Evolutionary conservation across 2,329 filamentous ascomycete species (phyloP).

Genomic region (Colletotrichum echinochloae): DNA sequence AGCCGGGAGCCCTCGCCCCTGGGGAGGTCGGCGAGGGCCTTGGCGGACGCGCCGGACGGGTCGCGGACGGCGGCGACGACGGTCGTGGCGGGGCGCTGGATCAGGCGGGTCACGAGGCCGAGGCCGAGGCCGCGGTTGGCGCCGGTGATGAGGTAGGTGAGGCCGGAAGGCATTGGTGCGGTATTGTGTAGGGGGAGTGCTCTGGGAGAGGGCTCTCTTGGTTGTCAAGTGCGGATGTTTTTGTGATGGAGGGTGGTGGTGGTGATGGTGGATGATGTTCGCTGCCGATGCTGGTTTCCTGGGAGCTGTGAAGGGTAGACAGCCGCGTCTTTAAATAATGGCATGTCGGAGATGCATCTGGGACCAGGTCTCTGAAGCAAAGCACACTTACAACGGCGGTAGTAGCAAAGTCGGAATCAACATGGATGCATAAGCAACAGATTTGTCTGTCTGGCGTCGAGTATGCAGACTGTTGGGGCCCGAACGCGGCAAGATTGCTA

Average conservation of each 20-base stretch:
- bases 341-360: background rate
- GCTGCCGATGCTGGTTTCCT: background rate
- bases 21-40: constrained; percentile 52
- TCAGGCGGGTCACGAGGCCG: constrained; percentile 22
- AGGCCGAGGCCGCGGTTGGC: constrained; percentile 35
- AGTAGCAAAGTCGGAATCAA: background rate
- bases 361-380: too few relatives aligned
- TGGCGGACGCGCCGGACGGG: constrained; percentile 44
- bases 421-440: background rate
- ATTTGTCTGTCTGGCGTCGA: background rate
- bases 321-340: background rate
- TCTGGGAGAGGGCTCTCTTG: background rate
- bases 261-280: background rate
- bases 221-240: background rate
- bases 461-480: background rate
- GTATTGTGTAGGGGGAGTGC: background rate
- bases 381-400: background rate
- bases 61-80: constrained; percentile 56
- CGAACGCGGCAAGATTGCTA: background rate
- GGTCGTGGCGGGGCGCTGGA: constrained; percentile 44
- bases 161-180: constrained; percentile 49
- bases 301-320: background rate
- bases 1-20: constrained; percentile 50
- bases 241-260: background rate
- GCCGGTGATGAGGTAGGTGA: constrained; percentile 52